Evolutionary conservation across 2,329 filamentous ascomycete genomes (phyloP).

Genomic region (Grosmannia huntii): DNA sequence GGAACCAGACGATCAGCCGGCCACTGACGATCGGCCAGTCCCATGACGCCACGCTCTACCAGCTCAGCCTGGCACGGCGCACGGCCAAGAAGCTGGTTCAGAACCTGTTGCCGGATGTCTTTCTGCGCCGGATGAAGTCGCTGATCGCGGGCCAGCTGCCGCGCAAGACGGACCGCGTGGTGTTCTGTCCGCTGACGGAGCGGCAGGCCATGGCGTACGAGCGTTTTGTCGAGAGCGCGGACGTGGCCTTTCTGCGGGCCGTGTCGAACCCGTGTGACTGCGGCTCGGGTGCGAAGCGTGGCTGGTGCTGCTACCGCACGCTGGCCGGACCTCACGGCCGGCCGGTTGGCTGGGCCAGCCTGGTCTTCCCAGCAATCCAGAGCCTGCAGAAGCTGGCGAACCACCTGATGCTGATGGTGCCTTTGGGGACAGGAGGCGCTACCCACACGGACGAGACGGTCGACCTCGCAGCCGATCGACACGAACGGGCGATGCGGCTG

Average conservation of each 20-base stretch:
- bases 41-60: conserved; percentile 74
- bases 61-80: conserved; percentile 67
- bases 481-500: conserved; percentile 57
- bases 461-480: too few species aligned
- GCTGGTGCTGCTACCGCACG: conserved; percentile 63
- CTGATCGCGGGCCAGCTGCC: conserved; percentile 86
- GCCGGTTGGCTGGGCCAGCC: conserved; percentile 45
- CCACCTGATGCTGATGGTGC: conserved; percentile 81
- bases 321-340: conserved; percentile 43
- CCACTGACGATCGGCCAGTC: conserved; percentile 82
- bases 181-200: conserved; percentile 84
- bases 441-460: not conserved
- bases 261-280: conserved; percentile 60
- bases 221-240: conserved; percentile 61
- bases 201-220: conserved; percentile 74
- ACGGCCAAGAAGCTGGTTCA: conserved; percentile 76
- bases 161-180: conserved; percentile 85
- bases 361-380: conserved; percentile 76
- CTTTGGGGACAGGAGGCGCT: conserved; percentile 22
- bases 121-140: conserved; percentile 83
- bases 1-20: conserved; percentile 64
- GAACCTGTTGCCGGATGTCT: conserved; percentile 80
- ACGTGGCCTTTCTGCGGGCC: conserved; percentile 54
- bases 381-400: conserved; percentile 81
- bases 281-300: conserved; percentile 53